A percentile compares a stretch with the other conserved stretches of the same genome.
phyloP scores from a whole-genome alignment of 2,329 filamentous ascomycete genomes.

The Parastagonospora avenae region DNA sequence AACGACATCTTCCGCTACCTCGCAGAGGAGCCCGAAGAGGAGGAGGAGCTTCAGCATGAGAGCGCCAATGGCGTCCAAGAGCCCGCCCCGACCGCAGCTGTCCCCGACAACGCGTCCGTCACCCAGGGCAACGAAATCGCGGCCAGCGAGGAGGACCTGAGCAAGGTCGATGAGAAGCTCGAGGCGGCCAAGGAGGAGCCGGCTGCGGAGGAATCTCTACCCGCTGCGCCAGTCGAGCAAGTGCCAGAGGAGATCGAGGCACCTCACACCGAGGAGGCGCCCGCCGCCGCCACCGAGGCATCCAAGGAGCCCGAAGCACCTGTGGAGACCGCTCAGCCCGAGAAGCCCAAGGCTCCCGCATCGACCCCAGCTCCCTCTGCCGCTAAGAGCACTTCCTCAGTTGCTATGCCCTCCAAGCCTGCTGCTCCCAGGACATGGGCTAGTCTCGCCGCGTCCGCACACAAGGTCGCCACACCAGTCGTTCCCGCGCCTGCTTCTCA shows the following conservation, averaged over 20 bases:
- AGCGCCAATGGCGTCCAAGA: constrained; percentile 48
- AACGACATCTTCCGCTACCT: constrained; percentile 98
- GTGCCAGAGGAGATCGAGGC: constrained; percentile 42
- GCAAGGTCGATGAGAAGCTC: constrained; percentile 73
- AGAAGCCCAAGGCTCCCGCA: constrained; percentile 68
- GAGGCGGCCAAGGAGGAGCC: constrained; percentile 56
- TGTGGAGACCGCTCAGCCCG: constrained; percentile 48
- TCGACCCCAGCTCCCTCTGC: constrained; percentile 58
- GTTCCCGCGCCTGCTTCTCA: constrained; percentile 43
- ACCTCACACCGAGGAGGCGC: constrained; percentile 47
- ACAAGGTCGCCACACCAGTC: constrained; percentile 51
- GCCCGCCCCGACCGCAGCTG: constrained; percentile 44
- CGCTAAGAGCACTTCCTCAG: constrained; percentile 60
- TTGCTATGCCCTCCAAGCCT: constrained; percentile 61
- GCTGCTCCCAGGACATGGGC: constrained; percentile 72
- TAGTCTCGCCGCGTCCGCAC: constrained; percentile 64
- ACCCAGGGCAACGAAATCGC: constrained; percentile 44
- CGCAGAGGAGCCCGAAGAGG: constrained; percentile 78
- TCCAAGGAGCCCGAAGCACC: constrained; percentile 37
- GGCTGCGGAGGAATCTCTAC: constrained; percentile 28
- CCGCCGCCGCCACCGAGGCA: constrained; percentile 44
- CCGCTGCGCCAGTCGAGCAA: constrained; percentile 46
- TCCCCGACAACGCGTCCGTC: constrained; percentile 35
- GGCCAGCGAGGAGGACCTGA: constrained; percentile 52
- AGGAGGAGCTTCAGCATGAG: constrained; percentile 52